Evolutionary conservation across 805 yeast species (phyloP).

Genomic region (Monosporozyma aquatica): DNA sequence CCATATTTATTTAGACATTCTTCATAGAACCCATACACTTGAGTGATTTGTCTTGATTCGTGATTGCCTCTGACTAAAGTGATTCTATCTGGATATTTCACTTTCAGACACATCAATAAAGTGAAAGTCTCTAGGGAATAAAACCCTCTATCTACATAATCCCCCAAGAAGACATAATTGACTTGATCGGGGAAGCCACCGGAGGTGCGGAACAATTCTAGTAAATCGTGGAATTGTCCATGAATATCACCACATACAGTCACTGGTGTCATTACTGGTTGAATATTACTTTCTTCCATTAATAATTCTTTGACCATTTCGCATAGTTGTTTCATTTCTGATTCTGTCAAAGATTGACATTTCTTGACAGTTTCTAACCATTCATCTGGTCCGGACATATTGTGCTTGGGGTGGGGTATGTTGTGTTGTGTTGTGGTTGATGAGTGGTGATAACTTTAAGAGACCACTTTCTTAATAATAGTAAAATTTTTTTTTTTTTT

Average conservation of each 20-base stretch:
- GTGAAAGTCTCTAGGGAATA: conserved; percentile 92
- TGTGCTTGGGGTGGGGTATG: too few species aligned
- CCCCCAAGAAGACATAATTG: conserved; percentile 84
- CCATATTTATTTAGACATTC: conserved; percentile 92
- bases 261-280: conserved; percentile 87
- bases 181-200: conserved; percentile 88
- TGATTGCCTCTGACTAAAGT: conserved; percentile 97
- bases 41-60: conserved; percentile 96
- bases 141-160: conserved; percentile 96
- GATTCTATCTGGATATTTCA: conserved; percentile 72
- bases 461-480: too few species aligned
- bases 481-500: too few species aligned
- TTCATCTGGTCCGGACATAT: conserved; percentile 68
- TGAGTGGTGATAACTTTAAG: too few species aligned
- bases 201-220: conserved; percentile 79
- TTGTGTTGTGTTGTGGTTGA: too few species aligned
- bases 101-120: conserved; percentile 84
- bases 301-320: conserved; percentile 88
- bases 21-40: conserved; percentile 95
- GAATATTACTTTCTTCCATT: conserved; percentile 94
- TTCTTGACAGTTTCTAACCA: conserved; percentile 93
- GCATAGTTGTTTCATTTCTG: conserved; percentile 93
- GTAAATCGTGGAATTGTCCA: conserved; percentile 92
- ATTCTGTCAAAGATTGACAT: conserved; percentile 80
- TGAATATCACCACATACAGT: conserved; percentile 97